A percentile compares a stretch with the other conserved stretches of the same genome.
Conservation (phyloP, 495 filamentous ascomycete genomes). For the Penicillium ochrochloron region DNA sequence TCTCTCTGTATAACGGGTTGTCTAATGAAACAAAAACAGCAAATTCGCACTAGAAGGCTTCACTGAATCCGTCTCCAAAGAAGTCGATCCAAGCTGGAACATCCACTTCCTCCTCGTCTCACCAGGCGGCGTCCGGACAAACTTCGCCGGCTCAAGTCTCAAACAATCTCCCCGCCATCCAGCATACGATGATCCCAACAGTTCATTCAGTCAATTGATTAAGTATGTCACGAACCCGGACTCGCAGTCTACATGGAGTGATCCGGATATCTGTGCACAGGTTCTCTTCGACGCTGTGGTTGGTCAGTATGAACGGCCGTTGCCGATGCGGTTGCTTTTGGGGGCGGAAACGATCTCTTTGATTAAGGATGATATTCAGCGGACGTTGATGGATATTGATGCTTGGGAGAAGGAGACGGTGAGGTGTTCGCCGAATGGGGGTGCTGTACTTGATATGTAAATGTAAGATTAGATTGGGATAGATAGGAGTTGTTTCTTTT, state of each 20-base stretch:
- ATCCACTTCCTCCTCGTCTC: conserved; percentile 31
- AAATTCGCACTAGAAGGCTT: conserved; percentile 63
- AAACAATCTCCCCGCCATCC: conserved; percentile 24
- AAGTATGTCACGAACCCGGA: conserved; percentile 22
- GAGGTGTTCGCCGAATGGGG: conserved; percentile 22
- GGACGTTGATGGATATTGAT: conserved; percentile 5
- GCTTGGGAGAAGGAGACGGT: conserved; percentile 26
- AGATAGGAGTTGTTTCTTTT: background rate
- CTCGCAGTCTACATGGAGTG: conserved; percentile 25
- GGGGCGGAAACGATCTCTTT: conserved; percentile 28
- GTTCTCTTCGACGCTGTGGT: conserved; percentile 29
- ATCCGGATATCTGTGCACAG: conserved; percentile 30
- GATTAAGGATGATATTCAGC: conserved; percentile 25
- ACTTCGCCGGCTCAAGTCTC: conserved; percentile 25
- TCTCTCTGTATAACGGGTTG: background rate
- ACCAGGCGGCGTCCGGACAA: conserved; percentile 32
- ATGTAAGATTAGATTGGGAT: background rate
- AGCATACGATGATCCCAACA: conserved; percentile 24
- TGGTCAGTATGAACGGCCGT: background rate
- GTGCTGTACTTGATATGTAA: conserved; percentile 3
- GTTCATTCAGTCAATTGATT: conserved; percentile 24
- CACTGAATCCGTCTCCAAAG: conserved; percentile 56
- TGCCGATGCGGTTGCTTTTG: conserved; percentile 29
- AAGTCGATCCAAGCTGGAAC: conserved; percentile 56
- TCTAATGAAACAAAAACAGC: conserved; percentile 13